Evolutionary conservation across 2,329 filamentous ascomycete genomes (phyloP), one percentile per base, ranked within the genome.

Genomic region (Curvularia sp.): DNA sequence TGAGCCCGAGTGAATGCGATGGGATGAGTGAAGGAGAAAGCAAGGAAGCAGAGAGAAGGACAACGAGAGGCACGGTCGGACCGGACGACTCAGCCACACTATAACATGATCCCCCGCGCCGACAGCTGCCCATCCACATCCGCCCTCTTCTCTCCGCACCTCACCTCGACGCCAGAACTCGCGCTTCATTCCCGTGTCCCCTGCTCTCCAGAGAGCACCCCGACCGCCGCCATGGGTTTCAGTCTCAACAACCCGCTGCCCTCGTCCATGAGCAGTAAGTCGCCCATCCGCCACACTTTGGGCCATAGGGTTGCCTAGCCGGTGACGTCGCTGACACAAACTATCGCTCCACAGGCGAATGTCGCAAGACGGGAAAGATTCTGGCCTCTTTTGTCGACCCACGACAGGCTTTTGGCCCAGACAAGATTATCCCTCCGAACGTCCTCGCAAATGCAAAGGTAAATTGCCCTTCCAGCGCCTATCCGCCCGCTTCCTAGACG

Each of bases 341-440:
- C 18, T 28, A 12, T 12, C 33, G 35, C 61, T 65, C 49, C 58
- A 68, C 79, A 97, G 94, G 92, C 82, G 95, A 99, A 82, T 98
- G 95, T 82, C 95, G 90, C 79, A 99, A 99, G 81, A 95, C 93
- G 76, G 91, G 91, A 75, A 97, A 96, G 84, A 98, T 98, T 73
- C 86, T 99, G 68, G 87, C 91, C 46, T 96, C 93, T 12, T 99
- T 99, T 77, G 86, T 98, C 76, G 95, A 98, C 76, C 95, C 95
- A 20, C 87, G 89, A 74, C 94, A 98, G 82, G 82, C 94, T 20
- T 97, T 98, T 77, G 93, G 94, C 5, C 94, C 95, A 55, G 95
- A 98, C 79, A 98, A 98, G 79, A 89, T 99, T 76, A 99, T 99
- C 70, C 95, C 95, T 49, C 93, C 94, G 7, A 86, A 89, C 52